Base-by-base conservation (phyloP, 2,329 filamentous ascomycete genomes). In the Aspergillus alliaceus region DNA sequence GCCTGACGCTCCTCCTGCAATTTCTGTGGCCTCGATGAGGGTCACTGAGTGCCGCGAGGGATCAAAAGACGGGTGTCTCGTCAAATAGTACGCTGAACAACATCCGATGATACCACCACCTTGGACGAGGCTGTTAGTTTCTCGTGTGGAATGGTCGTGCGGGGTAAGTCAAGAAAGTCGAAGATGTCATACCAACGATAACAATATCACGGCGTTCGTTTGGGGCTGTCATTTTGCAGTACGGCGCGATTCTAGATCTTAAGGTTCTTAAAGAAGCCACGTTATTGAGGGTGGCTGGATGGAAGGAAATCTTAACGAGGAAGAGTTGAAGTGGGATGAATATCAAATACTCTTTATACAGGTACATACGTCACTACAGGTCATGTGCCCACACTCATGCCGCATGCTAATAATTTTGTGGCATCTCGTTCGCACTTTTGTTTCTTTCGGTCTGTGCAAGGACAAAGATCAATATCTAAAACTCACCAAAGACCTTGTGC, bases 21-120 rank as follows among this genome's bases (percentile, higher is more conserved):
- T 88, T 44, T 87, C 82, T 3, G 86, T 87, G 0, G 95, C 92
- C 79, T 99, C 95, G 54, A 98, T 82, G 29, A 99, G 81, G 1
- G 90, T 96, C 67, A 98, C 88, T 53, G 82, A 87, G 72, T 96
- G 90, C 53, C 85, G 84, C 22, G 83, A 76, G 40, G 87, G 86
- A 72, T 95, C 83, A 78, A 90, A 98, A 29, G 84, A 86, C 27
- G 90, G 87, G 72, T 98, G 93, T 62, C 90, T 87, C 2, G 92
- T 95, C 42, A 98, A 81, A 70, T 88, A 98, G 75, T 98, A 98
- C 57, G 93, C 93, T 5, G 90, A 92, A 50, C 91, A 95, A 72
- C 87, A 89, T 69, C 95, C 95, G 67, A 98, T 96, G 62, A 98
- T 92, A 66, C 93, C 93, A 65, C 92, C 93, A 65, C 93, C 92